Conservation (phyloP, 257 asterid species). For the Solanum chiquidenum region DNA sequence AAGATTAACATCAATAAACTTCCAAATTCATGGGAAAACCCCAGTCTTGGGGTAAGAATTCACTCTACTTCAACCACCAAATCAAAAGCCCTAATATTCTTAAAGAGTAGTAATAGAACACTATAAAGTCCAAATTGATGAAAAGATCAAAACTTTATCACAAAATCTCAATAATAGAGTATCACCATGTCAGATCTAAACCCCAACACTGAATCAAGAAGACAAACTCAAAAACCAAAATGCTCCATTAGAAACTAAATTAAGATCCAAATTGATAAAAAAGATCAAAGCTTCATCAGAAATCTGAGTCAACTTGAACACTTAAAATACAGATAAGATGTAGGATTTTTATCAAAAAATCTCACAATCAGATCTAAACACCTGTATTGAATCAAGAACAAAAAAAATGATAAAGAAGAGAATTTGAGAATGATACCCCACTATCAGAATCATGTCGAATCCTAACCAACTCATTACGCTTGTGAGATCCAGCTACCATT, state of each 20-base stretch:
- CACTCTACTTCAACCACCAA: not conserved
- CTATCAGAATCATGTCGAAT: slow-evolving; percentile 72
- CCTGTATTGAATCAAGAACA: not conserved
- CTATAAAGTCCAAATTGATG: not conserved
- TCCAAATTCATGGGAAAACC: not conserved
- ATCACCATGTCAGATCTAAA: not conserved
- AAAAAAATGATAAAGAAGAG: not conserved
- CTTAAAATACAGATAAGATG: not conserved
- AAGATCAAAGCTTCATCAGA: not conserved
- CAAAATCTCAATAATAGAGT: not conserved
- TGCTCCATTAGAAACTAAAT: not conserved
- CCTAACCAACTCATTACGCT: slow-evolving; percentile 60
- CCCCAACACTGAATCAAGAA: not conserved
- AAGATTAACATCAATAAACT: not conserved
- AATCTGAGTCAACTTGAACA: not conserved
- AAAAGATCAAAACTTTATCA: not conserved
- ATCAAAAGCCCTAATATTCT: not conserved
- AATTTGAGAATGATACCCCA: slow-evolving; percentile 36
- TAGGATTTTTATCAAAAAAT: not conserved
- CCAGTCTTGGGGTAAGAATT: not conserved
- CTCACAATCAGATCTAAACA: slow-evolving; percentile 27
- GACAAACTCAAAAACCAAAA: not conserved
- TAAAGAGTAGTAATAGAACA: not conserved
- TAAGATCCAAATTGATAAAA: not conserved
- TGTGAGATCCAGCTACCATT: slow-evolving; percentile 85